A percentile compares a stretch with the other conserved stretches of the same genome.
Evolutionary conservation across 169 alveolate species (phyloP).

Genomic region (Plasmodium blacklocki): DNA sequence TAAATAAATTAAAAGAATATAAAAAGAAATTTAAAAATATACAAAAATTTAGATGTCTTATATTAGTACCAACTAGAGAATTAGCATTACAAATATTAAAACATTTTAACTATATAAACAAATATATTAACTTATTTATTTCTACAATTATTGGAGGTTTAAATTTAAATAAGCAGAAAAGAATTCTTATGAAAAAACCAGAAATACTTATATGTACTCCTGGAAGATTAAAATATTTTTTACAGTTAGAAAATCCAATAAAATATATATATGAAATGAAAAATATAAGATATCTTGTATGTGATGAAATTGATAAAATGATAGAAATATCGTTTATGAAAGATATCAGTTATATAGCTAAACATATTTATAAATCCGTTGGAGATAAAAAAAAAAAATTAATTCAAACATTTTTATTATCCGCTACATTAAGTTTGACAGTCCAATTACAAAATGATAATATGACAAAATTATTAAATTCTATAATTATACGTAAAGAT

Average conservation of each 20-base stretch:
- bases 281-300: conserved; percentile 67
- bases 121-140: conserved; percentile 62
- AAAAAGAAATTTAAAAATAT: conserved; percentile 8
- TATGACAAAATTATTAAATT: conserved; percentile 47
- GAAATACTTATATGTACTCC: conserved; percentile 85
- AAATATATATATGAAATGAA: conserved; percentile 44
- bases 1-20: conserved; percentile 43
- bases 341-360: conserved; percentile 59
- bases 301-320: conserved; percentile 76
- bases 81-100: conserved; percentile 82
- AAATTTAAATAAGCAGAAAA: conserved; percentile 51
- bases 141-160: conserved; percentile 63
- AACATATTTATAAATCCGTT: conserved; percentile 57
- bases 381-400: conserved; percentile 36
- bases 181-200: conserved; percentile 75
- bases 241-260: conserved; percentile 58
- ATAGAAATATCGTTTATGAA: conserved; percentile 66
- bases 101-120: conserved; percentile 54
- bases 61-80: conserved; percentile 86
- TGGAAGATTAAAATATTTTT: conserved; percentile 80
- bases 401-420: conserved; percentile 63
- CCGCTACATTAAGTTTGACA: conserved; percentile 64
- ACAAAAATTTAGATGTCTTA: conserved; percentile 77
- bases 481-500: conserved; percentile 46
- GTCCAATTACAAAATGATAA: conserved; percentile 62